Base-by-base conservation (phyloP, 2,329 filamentous ascomycete species). In the Clarireedia hainanense region DNA sequence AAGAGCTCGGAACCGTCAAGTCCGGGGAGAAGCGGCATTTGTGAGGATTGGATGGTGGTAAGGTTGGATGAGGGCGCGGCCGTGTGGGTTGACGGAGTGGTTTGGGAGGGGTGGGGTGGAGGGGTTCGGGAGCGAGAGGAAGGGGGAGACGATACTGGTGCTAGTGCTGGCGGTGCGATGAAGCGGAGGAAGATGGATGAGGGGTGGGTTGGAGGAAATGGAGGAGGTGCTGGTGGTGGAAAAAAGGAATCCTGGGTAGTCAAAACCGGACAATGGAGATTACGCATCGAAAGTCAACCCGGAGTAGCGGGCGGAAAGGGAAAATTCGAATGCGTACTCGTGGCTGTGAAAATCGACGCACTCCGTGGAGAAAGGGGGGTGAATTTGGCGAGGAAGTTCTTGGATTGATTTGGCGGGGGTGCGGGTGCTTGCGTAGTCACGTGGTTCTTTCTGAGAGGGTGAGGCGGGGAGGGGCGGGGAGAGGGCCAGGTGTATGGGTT, bases 271-370 rank as follows among this genome's bases (percentile, higher is more conserved):
- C 86, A 89, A 69, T 91, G 87, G 86, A 76, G 86, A 57, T 67
- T 91, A 61, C 77, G 80, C 43, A 81, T 95, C 27, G 84, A 86
- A 65, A 70, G 72, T 6, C 68, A 69, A 10, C 50, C 80, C 2
- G 1, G 87, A 91, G 37, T 7, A 14, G n/a, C 47, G n/a, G 36
- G 23, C 50, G 76, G 77, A 49, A 81, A 77, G 65, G 75, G 74
- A 39, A 74, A 75, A 2, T 76, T 85, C 55, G 86, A 92, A 71
- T 86, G 89, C 57, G 77, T 89, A 23, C 76, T 95, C 50, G 77
- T 87, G 15, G 88, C 84, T 0, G 87, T 91, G 36, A 90, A 88
- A 70, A 68, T 95, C 26, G 87, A 95, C 62, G 86, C 85, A 0
- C 80, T 84, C 63, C 85, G 78, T 52, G 78, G 76, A 6, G 83